Base-by-base conservation (phyloP, 306 rosid species). In the Vachellia pachyceras region DNA sequence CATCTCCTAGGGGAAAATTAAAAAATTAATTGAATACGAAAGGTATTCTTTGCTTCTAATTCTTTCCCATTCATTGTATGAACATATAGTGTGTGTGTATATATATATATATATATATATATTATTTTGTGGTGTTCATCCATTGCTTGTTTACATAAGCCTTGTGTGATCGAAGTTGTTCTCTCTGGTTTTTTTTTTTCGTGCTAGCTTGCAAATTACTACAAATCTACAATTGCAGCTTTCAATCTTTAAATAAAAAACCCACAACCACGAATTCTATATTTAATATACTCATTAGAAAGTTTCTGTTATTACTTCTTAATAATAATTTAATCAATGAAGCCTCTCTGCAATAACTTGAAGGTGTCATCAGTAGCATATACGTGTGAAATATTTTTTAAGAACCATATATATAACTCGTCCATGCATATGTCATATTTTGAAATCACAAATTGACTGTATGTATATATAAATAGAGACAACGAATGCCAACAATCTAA, bases 131-230 rank as follows among this genome's bases (percentile, higher is more conserved):
- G 90, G 90, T 81, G 87, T 74, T 68, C 73, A 87, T 22, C 69
- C 81, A 63, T 84, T 87, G 90, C 90, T 87, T 87, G 50, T 81
- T 77, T 84, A 45, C 69, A 29, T 29, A 55, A 81, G 79, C 90
- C 82, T 77, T 77, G 69, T 29, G 40, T 29, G 7, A 29, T 29
- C 33, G 1, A 77, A 77, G 82, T 77, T 78, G 87, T 80, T 78
- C 69, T 50, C 65, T 78, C 0, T 9, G 72, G 77, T 86, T 83
- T 80, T 83, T 80, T n/a, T n/a, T n/a, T n/a, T n/a, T n/a, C n/a
- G 20, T 10, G 78, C 78, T 87, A 87, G 82, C 87, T 87, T 84
- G 41, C 85, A 87, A 84, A 87, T 83, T 84, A 84, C 79, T 84
- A 65, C 87, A 81, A 85, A 85, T 23, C 76, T 72, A 72, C 5